Evolutionary conservation across 1,139 yeast species (phyloP).

Genomic region (Pichia sp.): DNA sequence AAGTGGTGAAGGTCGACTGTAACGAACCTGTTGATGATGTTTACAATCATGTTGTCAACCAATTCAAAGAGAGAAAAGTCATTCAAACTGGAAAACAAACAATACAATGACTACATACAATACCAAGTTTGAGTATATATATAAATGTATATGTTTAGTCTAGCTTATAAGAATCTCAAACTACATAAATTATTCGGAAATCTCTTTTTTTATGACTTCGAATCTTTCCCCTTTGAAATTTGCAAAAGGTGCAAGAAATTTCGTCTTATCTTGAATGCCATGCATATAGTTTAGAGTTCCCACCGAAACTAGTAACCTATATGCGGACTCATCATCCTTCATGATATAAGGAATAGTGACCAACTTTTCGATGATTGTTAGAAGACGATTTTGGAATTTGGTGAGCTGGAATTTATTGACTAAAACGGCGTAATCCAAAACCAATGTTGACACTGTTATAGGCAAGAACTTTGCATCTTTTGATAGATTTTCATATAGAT

Average conservation of each 20-base stretch:
- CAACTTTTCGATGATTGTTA: constrained; percentile 14
- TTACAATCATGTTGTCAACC: constrained; percentile 62
- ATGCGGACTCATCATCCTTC: constrained; percentile 45
- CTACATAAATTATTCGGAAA: constrained; percentile 6
- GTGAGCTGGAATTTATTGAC: constrained; percentile 20
- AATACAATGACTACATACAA: constrained; percentile 1
- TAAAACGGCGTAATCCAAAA: constrained; percentile 45
- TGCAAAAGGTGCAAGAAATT: constrained; percentile 13
- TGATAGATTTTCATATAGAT: constrained; percentile 24
- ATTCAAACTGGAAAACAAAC: constrained; percentile 6
- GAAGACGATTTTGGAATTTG: constrained; percentile 15
- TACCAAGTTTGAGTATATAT: neutral
- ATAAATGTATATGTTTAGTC: constrained; percentile 6
- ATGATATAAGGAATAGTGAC: constrained; percentile 13
- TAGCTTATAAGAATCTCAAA: neutral
- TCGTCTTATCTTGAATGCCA: constrained; percentile 8
- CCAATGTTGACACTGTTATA: constrained; percentile 48
- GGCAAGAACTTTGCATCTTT: constrained; percentile 32
- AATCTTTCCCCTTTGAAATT: constrained; percentile 20
- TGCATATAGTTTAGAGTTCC: constrained; percentile 39
- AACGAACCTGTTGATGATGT: constrained; percentile 78
- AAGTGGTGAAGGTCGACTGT: constrained; percentile 76
- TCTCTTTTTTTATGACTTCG: constrained; percentile 19
- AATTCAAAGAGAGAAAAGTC: constrained; percentile 44
- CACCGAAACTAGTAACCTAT: constrained; percentile 49